Percentiles rank a stretch among this genome's conserved stretches.
Evolutionary conservation across 2,329 filamentous ascomycete species (phyloP).

Genomic region (Verticillium nubilum): DNA sequence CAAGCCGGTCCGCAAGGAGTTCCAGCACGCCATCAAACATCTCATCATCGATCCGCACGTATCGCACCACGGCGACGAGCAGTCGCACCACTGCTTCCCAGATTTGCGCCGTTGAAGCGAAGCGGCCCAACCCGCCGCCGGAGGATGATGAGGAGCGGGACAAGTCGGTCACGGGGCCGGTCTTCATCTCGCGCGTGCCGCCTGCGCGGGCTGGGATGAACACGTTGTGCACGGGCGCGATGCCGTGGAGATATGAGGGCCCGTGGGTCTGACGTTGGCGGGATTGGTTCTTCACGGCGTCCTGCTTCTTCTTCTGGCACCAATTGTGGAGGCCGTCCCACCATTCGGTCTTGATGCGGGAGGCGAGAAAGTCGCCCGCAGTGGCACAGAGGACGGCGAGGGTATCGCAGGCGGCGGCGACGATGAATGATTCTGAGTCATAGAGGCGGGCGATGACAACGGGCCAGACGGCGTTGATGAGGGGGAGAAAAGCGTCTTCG

Average conservation of each 20-base stretch:
- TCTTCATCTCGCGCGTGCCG: slow-evolving; percentile 14
- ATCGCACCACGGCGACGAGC: slow-evolving; percentile 53
- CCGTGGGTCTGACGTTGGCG: neutral
- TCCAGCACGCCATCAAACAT: slow-evolving; percentile 68
- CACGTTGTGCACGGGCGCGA: slow-evolving; percentile 5
- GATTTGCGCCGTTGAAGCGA: slow-evolving; percentile 55
- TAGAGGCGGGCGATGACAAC: slow-evolving; percentile 65
- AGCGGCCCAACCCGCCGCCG: slow-evolving; percentile 43
- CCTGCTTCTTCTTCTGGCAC: slow-evolving; percentile 37
- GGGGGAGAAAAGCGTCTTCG: slow-evolving; percentile 78
- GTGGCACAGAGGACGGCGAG: slow-evolving; percentile 62
- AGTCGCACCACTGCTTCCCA: slow-evolving; percentile 59
- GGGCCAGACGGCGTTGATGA: slow-evolving; percentile 89
- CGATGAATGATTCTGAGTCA: slow-evolving; percentile 63
- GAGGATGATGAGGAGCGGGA: neutral
- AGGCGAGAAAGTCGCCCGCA: slow-evolving; percentile 76
- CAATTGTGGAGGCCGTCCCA: slow-evolving; percentile 44
- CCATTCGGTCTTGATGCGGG: slow-evolving; percentile 72
- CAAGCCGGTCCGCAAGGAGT: slow-evolving; percentile 50
- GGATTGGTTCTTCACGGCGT: slow-evolving; percentile 18
- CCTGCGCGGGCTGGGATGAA: slow-evolving; percentile 20
- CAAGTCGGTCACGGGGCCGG: slow-evolving; percentile 4
- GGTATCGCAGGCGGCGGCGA: slow-evolving; percentile 63
- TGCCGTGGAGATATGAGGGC: neutral
- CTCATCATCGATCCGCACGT: slow-evolving; percentile 61